phyloP scores from a whole-genome alignment of 1,284 basidiomycete species.

The Quambalaria eucalypti region DNA sequence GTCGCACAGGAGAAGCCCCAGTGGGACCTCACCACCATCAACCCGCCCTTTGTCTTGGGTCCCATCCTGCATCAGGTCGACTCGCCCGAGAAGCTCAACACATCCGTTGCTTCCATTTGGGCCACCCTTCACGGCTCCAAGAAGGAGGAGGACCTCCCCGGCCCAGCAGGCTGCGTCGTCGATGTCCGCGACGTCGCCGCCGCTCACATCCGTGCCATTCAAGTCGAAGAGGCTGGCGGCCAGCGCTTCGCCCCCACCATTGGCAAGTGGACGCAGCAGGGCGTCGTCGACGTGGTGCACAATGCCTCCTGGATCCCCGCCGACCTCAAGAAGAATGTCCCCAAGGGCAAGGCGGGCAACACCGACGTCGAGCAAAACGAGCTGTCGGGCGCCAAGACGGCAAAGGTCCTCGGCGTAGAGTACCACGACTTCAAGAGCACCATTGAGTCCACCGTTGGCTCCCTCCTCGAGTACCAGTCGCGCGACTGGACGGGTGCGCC shows the following conservation, averaged over 20 bases:
- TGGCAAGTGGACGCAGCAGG: slow-evolving; percentile 19
- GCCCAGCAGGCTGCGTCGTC: slow-evolving; percentile 51
- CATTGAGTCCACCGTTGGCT: slow-evolving; percentile 12
- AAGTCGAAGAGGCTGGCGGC: slow-evolving; percentile 55
- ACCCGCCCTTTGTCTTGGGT: slow-evolving; percentile 42
- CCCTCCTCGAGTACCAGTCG: slow-evolving; percentile 27
- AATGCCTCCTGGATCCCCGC: slow-evolving; percentile 17
- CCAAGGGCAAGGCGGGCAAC: slow-evolving; percentile 26
- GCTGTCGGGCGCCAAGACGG: slow-evolving; percentile 48
- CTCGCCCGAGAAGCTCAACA: slow-evolving; percentile 53
- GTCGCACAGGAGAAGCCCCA: slow-evolving; percentile 19
- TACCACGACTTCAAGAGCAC: slow-evolving; percentile 51
- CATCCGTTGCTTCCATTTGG: slow-evolving; percentile 50
- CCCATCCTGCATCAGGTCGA: slow-evolving; percentile 54
- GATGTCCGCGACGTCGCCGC: slow-evolving; percentile 60
- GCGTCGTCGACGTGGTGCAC: slow-evolving; percentile 31
- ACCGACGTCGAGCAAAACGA: slow-evolving; percentile 24
- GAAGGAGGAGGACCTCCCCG: slow-evolving; percentile 34
- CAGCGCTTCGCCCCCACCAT: slow-evolving; percentile 52
- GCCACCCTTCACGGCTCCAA: slow-evolving; percentile 48
- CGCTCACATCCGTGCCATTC: slow-evolving; percentile 56
- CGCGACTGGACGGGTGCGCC: slow-evolving; percentile 28
- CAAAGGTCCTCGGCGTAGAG: slow-evolving; percentile 51
- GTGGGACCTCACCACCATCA: slow-evolving; percentile 30
- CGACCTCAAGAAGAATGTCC: slow-evolving; percentile 27